phyloP scores from a whole-genome alignment of 148 eudicot genomes.

The Hydrangea macrophylla region DNA sequence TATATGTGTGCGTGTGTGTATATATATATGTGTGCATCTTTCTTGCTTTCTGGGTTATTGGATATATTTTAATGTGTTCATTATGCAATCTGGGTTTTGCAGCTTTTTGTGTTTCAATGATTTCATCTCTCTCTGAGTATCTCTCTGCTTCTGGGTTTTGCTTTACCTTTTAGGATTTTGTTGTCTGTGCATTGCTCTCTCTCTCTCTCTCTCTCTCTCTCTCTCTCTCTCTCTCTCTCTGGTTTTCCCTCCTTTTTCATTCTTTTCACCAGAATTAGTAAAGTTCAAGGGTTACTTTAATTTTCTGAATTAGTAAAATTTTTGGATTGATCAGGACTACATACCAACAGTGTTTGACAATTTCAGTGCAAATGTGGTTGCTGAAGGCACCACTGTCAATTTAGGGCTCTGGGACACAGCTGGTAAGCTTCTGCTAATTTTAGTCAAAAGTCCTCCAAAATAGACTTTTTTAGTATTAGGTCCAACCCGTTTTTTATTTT shows the following conservation, averaged over 20 bases:
- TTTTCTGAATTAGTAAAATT: too few species aligned
- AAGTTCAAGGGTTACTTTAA: too few species aligned
- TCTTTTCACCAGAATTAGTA: too few species aligned
- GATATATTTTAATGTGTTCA: conserved; percentile 14
- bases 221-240: not conserved
- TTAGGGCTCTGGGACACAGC: too few species aligned
- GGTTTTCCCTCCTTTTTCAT: not conserved
- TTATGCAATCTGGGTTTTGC: conserved; percentile 25
- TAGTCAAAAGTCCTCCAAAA: too few species aligned
- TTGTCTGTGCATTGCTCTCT: conserved; percentile 3
- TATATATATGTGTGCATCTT: not conserved
- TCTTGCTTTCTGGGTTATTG: conserved; percentile 16
- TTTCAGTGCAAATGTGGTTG: too few species aligned
- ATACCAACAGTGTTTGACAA: too few species aligned
- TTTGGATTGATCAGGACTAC: too few species aligned
- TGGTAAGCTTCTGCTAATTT: too few species aligned
- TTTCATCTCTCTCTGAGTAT: not conserved
- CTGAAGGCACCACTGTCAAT: too few species aligned
- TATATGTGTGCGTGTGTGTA: not conserved
- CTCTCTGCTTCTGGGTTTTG: conserved; percentile 11
- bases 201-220: not conserved
- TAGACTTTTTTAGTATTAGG: too few species aligned
- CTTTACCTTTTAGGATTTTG: conserved; percentile 11
- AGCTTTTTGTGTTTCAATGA: conserved; percentile 17
- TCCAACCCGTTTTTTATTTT: too few species aligned